Evolutionary conservation across 2,329 filamentous ascomycete genomes (phyloP).

Genomic region (Chaetomiaceae sp.): DNA sequence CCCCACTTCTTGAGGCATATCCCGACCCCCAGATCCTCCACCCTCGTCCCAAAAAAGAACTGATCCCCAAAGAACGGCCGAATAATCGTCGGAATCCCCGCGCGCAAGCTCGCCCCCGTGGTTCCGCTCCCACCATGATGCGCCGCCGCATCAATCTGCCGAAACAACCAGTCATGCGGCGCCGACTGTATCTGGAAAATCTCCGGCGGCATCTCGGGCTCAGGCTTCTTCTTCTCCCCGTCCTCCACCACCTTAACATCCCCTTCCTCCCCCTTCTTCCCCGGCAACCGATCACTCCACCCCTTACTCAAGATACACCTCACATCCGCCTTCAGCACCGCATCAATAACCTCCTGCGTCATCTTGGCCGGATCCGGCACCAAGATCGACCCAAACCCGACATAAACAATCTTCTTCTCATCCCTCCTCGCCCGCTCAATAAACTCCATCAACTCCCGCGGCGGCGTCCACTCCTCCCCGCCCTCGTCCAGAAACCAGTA

Average conservation of each 20-base stretch:
- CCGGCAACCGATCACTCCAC: conserved; percentile 74
- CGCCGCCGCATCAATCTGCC: conserved; percentile 85
- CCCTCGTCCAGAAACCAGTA: conserved; percentile 96
- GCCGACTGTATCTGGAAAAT: conserved; percentile 86
- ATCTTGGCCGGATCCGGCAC: conserved; percentile 84
- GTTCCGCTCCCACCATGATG: conserved; percentile 95
- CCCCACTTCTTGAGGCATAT: conserved; percentile 87
- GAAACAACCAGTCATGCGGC: conserved; percentile 95
- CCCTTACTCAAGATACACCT: conserved; percentile 94
- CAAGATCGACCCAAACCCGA: conserved; percentile 95
- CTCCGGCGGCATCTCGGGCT: conserved; percentile 69
- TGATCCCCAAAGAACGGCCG: conserved; percentile 98
- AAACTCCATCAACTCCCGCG: conserved; percentile 70
- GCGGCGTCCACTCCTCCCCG: conserved; percentile 61
- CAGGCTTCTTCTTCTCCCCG: conserved; percentile 48
- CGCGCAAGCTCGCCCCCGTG: conserved; percentile 85
- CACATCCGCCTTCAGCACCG: conserved; percentile 85
- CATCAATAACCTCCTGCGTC: conserved; percentile 89
- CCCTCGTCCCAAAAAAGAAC: conserved; percentile 86
- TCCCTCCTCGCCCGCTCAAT: conserved; percentile 79
- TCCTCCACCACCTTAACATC: conserved; percentile 44
- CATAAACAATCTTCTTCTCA: conserved; percentile 88
- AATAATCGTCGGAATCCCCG: conserved; percentile 89
- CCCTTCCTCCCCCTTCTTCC: conserved; percentile 29
- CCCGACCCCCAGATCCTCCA: conserved; percentile 91